phyloP scores from a whole-genome alignment of 2,329 filamentous ascomycete species.

The Rhinocladiella mackenziei region DNA sequence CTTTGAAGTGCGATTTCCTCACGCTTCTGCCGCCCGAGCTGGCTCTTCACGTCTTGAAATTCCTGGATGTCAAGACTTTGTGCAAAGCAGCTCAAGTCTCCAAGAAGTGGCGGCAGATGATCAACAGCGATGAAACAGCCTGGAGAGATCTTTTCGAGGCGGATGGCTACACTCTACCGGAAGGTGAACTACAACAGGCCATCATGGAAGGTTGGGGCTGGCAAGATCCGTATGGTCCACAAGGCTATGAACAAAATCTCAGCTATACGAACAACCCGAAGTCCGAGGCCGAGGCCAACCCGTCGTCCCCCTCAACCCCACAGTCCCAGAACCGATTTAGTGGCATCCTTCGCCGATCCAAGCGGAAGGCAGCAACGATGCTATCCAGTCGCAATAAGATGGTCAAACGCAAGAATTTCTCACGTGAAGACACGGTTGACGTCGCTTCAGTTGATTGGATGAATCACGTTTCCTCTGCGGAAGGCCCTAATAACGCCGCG shows the following conservation, averaged over 20 bases:
- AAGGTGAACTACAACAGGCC: conserved; percentile 78
- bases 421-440: conserved; percentile 40
- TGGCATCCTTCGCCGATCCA: conserved; percentile 35
- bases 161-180: conserved; percentile 74
- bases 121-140: conserved; percentile 88
- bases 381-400: conserved; percentile 49
- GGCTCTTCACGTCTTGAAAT: conserved; percentile 79
- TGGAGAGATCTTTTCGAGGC: conserved; percentile 90
- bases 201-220: conserved; percentile 94
- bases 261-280: conserved; percentile 49
- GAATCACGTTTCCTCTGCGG: conserved; percentile 53
- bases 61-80: conserved; percentile 78
- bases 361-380: conserved; percentile 48
- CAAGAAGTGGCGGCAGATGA: conserved; percentile 84
- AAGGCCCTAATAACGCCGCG: conserved; percentile 82
- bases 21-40: conserved; percentile 79
- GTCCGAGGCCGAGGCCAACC: conserved; percentile 37
- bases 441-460: conserved; percentile 44
- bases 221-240: conserved; percentile 75
- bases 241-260: conserved; percentile 77
- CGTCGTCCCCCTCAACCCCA: conserved; percentile 18
- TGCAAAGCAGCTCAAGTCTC: conserved; percentile 90
- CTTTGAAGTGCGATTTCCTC: conserved; percentile 90
- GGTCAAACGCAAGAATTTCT: conserved; percentile 53
- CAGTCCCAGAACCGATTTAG: conserved; percentile 17